Conservation (phyloP, 345 rosid species). For the Gossypium raimondii region DNA sequence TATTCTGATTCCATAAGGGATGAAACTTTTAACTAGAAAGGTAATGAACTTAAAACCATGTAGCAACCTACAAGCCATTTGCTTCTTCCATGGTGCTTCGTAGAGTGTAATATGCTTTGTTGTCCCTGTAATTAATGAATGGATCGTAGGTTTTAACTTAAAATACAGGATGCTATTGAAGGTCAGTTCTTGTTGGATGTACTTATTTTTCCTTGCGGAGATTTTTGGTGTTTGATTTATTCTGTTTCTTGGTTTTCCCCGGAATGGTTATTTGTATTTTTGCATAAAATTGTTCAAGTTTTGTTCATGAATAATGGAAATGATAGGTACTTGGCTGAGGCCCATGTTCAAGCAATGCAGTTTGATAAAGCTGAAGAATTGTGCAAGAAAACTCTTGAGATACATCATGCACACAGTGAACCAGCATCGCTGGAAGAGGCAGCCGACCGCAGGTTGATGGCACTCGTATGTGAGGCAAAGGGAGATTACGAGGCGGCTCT, state of each 20-base stretch:
- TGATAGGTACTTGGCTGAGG: conserved; percentile 91
- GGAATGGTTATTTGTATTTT: not conserved
- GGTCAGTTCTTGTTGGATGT: not conserved
- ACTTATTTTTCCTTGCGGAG: not conserved
- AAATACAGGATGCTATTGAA: not conserved
- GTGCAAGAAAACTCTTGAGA: conserved; percentile 86
- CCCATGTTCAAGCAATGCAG: conserved; percentile 98
- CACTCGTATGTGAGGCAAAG: conserved; percentile 87
- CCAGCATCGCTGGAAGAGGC: conserved; percentile 98
- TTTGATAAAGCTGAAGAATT: conserved; percentile 95
- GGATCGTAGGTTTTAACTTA: not conserved
- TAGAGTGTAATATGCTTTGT: not conserved
- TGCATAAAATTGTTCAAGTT: conserved; percentile 2
- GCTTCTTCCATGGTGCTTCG: not conserved
- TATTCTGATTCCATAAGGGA: not conserved
- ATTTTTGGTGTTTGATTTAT: not conserved
- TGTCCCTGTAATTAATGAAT: not conserved
- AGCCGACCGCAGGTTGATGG: conserved; percentile 93
- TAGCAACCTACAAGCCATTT: not conserved
- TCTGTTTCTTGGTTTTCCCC: not conserved
- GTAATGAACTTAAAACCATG: not conserved
- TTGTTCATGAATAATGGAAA: conserved; percentile 11
- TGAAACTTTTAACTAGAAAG: not conserved
- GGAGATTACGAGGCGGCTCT: conserved; percentile 91
- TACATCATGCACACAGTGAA: conserved; percentile 93